These are phyloP conservation scores for Solanum bulbocastanum DNA, from an alignment of 257 asterid genomes.

Conservation along the genomic window DNA sequence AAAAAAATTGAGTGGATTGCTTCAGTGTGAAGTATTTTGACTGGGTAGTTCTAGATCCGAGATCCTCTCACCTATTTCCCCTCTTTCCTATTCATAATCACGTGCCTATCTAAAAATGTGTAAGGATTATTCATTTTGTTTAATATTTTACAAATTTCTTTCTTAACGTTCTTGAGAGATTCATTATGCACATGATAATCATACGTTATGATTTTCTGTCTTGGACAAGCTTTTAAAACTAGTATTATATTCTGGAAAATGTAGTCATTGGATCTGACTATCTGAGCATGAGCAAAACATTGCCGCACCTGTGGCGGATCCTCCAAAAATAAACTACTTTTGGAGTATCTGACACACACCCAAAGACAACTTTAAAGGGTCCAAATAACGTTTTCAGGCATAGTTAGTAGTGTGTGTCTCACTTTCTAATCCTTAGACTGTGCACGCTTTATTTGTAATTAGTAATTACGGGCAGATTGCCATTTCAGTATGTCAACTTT, in stretches of 20 bases:
- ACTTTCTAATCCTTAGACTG: neutral
- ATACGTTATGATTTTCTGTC: neutral
- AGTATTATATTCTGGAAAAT: neutral
- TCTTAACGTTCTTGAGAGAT: neutral
- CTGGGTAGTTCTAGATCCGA: constrained; percentile 3
- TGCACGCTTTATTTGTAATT: neutral
- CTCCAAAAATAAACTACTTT: neutral
- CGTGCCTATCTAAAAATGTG: neutral
- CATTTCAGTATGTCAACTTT: neutral
- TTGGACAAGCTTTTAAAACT: neutral
- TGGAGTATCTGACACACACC: neutral
- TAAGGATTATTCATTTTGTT: neutral
- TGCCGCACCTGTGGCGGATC: neutral
- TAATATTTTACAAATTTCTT: neutral
- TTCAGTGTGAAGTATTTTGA: neutral
- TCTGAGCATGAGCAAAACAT: neutral
- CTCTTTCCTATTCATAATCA: neutral
- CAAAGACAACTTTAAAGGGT: neutral
- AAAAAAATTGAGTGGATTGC: neutral
- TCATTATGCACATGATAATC: neutral
- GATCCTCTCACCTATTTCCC: neutral
- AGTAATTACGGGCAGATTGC: neutral
- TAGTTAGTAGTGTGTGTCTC: neutral
- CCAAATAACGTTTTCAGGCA: neutral
- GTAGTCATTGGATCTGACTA: neutral